Evolutionary conservation across 108 stramenopile genomes (phyloP), one percentile per base, ranked within the genome.

Genomic region (Pseudonitzschia delicatissima): DNA sequence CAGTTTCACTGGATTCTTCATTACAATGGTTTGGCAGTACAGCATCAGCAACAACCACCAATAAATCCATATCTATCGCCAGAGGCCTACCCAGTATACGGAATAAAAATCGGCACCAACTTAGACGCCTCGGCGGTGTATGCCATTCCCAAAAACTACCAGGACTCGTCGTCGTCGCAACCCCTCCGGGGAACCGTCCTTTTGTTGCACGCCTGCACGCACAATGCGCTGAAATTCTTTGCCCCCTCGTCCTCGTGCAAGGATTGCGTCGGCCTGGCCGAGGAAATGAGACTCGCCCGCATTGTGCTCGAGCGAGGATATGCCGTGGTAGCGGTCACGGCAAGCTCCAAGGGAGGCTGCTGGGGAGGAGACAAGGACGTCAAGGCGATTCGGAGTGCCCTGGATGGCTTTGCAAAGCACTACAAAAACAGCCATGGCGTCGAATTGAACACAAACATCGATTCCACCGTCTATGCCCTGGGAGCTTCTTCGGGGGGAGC

Each of bases 401-500:
- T 82, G 33, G 15, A 64, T 12, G 51, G 67, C 4, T 35, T 66
- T 29, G 25, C 25, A 20, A 64, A 4, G 11, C 1, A 4, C 61
- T 7, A 17, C 5, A 23, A 23, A 20, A 9, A 17, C 7, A 17
- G 15, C 5, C n/a, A 8, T 5, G 6, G 4, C 35, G 33, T 11
- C 4, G 18, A 5, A 11, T 7, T 23, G 6, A 18, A 57, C 21
- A n/a, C 48, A 40, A 45, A 27, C 28, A 7, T 1, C 45, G 29
- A 31, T 2, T 13, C 17, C 40, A 3, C n/a, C 25, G 57, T 71
- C 36, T 52, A 64, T 62, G 77, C 71, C 17, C 69, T 82, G 26
- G 81, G 81, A 1, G 81, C 81, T 44, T 78, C 77, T 15, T 79
- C 77, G 8, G 81, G 81, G 9, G 81, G 77, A 40, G 23, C 62